Evolutionary conservation across 495 filamentous ascomycete genomes (phyloP).

Genomic region (Darksidea phi): DNA sequence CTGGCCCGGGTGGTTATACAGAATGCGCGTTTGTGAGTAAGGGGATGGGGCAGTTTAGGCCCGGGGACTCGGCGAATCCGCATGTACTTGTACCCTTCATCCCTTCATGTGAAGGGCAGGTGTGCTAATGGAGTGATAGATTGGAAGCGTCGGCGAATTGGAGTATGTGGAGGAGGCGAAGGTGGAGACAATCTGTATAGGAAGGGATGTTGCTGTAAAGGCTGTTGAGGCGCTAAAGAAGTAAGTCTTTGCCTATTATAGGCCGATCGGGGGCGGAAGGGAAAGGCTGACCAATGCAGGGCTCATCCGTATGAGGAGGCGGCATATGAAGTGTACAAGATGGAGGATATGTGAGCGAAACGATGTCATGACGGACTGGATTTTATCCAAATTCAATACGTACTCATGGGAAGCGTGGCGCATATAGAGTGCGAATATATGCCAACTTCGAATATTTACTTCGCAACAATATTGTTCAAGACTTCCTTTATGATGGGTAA

Average conservation of each 20-base stretch:
- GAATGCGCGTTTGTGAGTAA: slow-evolving; percentile 57
- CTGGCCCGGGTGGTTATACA: slow-evolving; percentile 59
- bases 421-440: too few species aligned
- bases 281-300: slow-evolving; percentile 41
- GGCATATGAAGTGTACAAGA: slow-evolving; percentile 69
- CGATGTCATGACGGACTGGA: background rate
- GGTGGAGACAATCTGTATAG: slow-evolving; percentile 56
- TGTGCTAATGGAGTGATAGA: slow-evolving; percentile 35
- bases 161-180: slow-evolving; percentile 55
- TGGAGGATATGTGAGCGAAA: slow-evolving; percentile 61
- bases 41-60: slow-evolving; percentile 63
- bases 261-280: background rate
- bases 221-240: slow-evolving; percentile 61
- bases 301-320: slow-evolving; percentile 79
- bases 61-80: slow-evolving; percentile 56
- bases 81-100: slow-evolving; percentile 35
- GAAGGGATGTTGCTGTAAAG: slow-evolving; percentile 48
- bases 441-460: too few species aligned
- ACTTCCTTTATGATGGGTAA: slow-evolving; percentile 52
- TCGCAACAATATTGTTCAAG: slow-evolving; percentile 40
- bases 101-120: too few species aligned
- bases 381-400: background rate
- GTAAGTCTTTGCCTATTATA: slow-evolving; percentile 46
- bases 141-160: slow-evolving; percentile 53
- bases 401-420: too few species aligned